Conservation (phyloP, 2,329 filamentous ascomycete species). For the Byssoonygena ceratinophila region DNA sequence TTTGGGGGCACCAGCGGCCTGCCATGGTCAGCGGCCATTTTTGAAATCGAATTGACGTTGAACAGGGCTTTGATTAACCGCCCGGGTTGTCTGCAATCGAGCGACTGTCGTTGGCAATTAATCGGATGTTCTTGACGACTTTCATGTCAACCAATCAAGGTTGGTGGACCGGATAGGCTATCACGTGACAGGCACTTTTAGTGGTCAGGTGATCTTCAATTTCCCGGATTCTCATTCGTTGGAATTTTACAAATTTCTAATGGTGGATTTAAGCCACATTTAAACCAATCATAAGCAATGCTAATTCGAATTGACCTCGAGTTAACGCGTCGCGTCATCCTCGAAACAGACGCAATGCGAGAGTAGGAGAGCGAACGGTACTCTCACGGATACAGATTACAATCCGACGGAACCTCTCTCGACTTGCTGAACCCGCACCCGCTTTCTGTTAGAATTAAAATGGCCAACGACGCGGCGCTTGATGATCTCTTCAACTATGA, state of each 20-base stretch:
- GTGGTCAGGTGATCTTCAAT: too few relatives aligned
- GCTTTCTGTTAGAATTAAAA: too few relatives aligned
- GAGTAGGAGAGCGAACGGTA: background rate
- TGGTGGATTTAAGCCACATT: background rate
- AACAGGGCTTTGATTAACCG: background rate
- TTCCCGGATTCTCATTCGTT: background rate
- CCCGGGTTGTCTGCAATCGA: conserved; percentile 2
- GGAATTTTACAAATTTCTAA: background rate
- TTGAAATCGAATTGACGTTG: conserved; percentile 7
- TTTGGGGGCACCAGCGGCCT: conserved; percentile 59
- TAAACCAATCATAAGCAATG: too few relatives aligned
- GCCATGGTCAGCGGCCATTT: conserved; percentile 32
- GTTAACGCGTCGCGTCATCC: conserved; percentile 12
- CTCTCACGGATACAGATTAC: background rate
- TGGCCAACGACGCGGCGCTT: conserved; percentile 31
- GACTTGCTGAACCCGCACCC: too few relatives aligned
- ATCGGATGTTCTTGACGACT: conserved; percentile 1
- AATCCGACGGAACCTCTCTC: too few relatives aligned
- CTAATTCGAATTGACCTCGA: too few relatives aligned
- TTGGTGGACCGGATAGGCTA: background rate
- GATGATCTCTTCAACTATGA: conserved; percentile 71
- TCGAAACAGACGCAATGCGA: background rate
- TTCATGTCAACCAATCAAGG: background rate
- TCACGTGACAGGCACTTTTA: background rate
- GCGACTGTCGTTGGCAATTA: background rate